These are phyloP conservation scores for Raffaelea ambrosiae DNA, from an alignment of 2,329 filamentous ascomycete genomes.

Conservation along the genomic window DNA sequence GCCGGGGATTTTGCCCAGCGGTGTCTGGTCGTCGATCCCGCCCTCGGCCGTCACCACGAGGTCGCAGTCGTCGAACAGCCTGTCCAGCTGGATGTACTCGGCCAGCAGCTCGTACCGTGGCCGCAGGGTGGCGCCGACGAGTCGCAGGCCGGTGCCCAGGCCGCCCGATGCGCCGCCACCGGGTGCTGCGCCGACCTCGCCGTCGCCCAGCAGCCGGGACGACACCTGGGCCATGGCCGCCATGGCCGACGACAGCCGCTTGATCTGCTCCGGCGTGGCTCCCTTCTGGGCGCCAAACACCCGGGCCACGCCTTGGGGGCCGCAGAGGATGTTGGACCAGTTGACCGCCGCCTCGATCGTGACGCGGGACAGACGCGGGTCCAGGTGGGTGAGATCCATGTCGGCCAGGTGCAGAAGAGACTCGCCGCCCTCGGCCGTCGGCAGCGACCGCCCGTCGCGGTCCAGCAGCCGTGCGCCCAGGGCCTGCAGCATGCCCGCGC, in stretches of 20 bases:
- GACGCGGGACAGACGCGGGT: background rate
- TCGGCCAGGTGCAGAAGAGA: background rate
- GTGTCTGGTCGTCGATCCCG: background rate
- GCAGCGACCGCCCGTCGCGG: background rate
- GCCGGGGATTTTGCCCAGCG: background rate
- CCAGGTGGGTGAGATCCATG: background rate
- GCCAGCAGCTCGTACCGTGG: background rate
- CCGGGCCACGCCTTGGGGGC: background rate
- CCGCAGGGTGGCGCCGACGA: background rate
- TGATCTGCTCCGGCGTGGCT: background rate
- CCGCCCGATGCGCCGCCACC: background rate
- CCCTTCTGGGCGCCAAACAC: background rate
- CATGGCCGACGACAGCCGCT: background rate
- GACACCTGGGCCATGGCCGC: background rate
- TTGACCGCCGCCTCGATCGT: background rate
- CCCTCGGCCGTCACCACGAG: background rate
- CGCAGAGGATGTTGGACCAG: background rate
- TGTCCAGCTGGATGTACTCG: background rate
- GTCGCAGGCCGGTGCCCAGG: background rate
- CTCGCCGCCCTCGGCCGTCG: background rate
- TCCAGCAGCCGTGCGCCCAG: background rate
- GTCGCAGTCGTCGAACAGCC: background rate
- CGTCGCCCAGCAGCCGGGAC: background rate
- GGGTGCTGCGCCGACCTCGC: background rate
- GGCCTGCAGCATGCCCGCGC: background rate